phyloP scores from a whole-genome alignment of 768 basidiomycete species.

The Pleurotus sapidus region DNA sequence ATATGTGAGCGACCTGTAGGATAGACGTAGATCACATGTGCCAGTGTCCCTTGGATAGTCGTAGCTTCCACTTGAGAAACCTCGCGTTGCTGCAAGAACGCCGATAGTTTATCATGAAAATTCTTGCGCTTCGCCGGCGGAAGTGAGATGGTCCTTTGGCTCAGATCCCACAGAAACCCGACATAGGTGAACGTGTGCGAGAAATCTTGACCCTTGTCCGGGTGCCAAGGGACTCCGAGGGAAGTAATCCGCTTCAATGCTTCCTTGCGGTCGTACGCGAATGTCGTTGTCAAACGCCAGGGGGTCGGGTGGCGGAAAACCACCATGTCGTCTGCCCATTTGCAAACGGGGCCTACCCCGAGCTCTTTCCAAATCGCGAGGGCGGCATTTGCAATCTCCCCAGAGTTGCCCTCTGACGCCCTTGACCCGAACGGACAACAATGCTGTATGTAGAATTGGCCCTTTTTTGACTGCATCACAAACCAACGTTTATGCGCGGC shows the following conservation, averaged over 20 bases:
- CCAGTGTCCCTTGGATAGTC: constrained; percentile 26
- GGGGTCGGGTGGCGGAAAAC: background rate
- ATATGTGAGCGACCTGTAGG: constrained; percentile 16
- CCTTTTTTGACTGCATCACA: constrained; percentile 12
- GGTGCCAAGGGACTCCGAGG: constrained; percentile 21
- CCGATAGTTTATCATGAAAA: constrained; percentile 13
- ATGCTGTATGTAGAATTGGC: constrained; percentile 16
- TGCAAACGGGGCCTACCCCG: constrained; percentile 9
- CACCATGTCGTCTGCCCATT: constrained; percentile 20
- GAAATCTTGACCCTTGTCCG: constrained; percentile 17
- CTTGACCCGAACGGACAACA: constrained; percentile 15
- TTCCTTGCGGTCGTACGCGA: background rate
- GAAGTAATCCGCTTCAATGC: background rate
- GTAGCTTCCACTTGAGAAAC: constrained; percentile 4
- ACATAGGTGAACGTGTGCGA: constrained; percentile 15
- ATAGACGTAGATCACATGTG: constrained; percentile 26
- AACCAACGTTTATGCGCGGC: constrained; percentile 31
- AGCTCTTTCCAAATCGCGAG: constrained; percentile 9
- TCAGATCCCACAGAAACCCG: constrained; percentile 28
- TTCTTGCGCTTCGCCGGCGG: constrained; percentile 22
- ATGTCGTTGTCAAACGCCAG: background rate
- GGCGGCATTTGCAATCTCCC: constrained; percentile 12
- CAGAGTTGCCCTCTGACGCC: constrained; percentile 15
- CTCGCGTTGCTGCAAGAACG: constrained; percentile 6
- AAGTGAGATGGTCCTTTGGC: constrained; percentile 18